phyloP scores from a whole-genome alignment of 176 grass and related monocot species.

The Neostapfia colusana region DNA sequence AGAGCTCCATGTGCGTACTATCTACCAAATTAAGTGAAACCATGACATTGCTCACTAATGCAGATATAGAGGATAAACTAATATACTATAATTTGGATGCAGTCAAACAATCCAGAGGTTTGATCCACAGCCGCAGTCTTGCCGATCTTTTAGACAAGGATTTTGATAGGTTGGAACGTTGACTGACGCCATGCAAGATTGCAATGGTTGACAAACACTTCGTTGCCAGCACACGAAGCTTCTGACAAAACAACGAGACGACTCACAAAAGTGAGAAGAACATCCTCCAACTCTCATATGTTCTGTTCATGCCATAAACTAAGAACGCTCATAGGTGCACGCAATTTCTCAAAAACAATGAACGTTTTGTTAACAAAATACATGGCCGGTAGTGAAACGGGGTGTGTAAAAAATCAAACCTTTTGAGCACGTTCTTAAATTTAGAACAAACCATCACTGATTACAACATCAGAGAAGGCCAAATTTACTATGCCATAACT shows the following conservation, averaged over 20 bases:
- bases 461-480: constrained; percentile 3
- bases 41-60: constrained; percentile 11
- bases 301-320: background rate
- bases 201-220: constrained; percentile 8
- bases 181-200: constrained; percentile 24
- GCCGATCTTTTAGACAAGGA: background rate
- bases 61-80: background rate
- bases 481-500: constrained; percentile 12
- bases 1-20: background rate
- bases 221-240: background rate
- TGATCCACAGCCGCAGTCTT: constrained; percentile 19
- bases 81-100: background rate
- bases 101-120: constrained; percentile 27
- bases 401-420: background rate
- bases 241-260: background rate
- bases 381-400: background rate
- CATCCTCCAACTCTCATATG: background rate
- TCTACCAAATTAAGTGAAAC: constrained; percentile 9
- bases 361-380: constrained; percentile 35
- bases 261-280: background rate
- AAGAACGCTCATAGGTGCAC: background rate
- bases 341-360: background rate
- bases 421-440: constrained; percentile 24
- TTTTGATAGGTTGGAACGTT: constrained; percentile 28
- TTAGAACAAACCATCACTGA: background rate